phyloP scores from a whole-genome alignment of 1,284 basidiomycete species.

The Rugosomyces carneus region DNA sequence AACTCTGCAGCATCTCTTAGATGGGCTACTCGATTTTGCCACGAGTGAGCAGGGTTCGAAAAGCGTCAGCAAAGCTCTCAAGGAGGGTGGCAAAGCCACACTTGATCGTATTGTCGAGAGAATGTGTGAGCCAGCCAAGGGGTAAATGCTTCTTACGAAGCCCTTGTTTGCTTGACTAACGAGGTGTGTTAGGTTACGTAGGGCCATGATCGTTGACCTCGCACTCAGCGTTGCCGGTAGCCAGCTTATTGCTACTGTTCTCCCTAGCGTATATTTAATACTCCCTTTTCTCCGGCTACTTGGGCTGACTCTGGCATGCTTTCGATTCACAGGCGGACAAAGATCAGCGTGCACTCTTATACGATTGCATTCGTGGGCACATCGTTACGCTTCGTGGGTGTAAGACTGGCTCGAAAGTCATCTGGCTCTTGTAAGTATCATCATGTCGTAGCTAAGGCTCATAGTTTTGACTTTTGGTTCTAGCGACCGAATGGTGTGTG shows the following conservation, averaged over 20 bases:
- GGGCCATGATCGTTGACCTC: constrained; percentile 77
- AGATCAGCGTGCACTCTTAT: constrained; percentile 69
- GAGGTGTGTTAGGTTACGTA: constrained; percentile 50
- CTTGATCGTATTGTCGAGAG: constrained; percentile 65
- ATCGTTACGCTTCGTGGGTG: constrained; percentile 80
- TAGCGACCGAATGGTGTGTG: constrained; percentile 33
- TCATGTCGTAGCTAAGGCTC: neutral
- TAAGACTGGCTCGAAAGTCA: constrained; percentile 82
- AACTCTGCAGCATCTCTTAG: constrained; percentile 67
- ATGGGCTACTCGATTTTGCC: constrained; percentile 67
- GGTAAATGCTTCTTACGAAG: constrained; percentile 33
- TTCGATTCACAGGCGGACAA: constrained; percentile 65
- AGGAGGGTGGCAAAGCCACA: constrained; percentile 72
- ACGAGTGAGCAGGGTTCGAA: constrained; percentile 79
- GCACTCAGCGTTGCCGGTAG: constrained; percentile 78
- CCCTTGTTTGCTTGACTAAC: constrained; percentile 3
- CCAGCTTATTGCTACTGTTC: constrained; percentile 71
- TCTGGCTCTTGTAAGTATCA: constrained; percentile 73
- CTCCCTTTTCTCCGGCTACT: constrained; percentile 2
- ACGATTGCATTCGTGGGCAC: constrained; percentile 78
- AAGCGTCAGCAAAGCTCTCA: constrained; percentile 76
- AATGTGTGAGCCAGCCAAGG: constrained; percentile 77
- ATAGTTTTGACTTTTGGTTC: neutral
- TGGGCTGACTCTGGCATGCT: neutral
- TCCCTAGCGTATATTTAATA: constrained; percentile 56